Evolutionary conservation across 805 yeast genomes (phyloP), one percentile per base, ranked within the genome.

Genomic region (Wickerhamomyces silvicola): DNA sequence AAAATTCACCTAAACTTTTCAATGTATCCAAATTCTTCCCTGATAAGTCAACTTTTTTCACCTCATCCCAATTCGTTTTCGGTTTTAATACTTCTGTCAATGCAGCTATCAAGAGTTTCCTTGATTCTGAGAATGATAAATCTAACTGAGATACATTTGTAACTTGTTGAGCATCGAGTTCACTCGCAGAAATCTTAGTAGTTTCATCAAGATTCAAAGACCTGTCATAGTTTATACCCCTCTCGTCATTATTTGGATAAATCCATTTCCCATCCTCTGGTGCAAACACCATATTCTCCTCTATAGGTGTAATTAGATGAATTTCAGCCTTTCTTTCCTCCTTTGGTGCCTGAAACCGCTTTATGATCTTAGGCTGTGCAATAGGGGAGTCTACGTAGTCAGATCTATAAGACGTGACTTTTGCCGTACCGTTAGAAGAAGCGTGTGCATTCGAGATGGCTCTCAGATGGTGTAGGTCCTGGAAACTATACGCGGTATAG

Each of bases 101-200:
- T 2, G 62, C 54, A 1, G 69, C 51, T 5, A 70, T 65, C 29
- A 72, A 39, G 6, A 48, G 52, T 31, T 52, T 64, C 36, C 60
- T 62, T 0, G 68, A 62, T 36, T 64, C 64, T 2, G 72, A 59
- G 40, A 71, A 72, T 1, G 74, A 62, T 6, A 66, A 33, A 24
- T 70, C 68, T 10, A 69, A 32, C 18, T 64, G 65, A 3, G 73
- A 65, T 3, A 61, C 43, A 14, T 57, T 57, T 0, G 76, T 70
- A 2, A 68, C 65, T 4, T 48, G 45, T 16, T 35, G 33, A 16
- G 24, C 24, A 16, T 18, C 14, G 7, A 13, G 22, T n/a, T 10
- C 18, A 16, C 11, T 24, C 13, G 15, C 22, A 25, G 21, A 16
- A 15, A 18, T n/a, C 10, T 8, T 23, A 8, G 18, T 15, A 10